Conservation (phyloP, 2,329 filamentous ascomycete genomes). For the Aspergillus chevalieri region DNA sequence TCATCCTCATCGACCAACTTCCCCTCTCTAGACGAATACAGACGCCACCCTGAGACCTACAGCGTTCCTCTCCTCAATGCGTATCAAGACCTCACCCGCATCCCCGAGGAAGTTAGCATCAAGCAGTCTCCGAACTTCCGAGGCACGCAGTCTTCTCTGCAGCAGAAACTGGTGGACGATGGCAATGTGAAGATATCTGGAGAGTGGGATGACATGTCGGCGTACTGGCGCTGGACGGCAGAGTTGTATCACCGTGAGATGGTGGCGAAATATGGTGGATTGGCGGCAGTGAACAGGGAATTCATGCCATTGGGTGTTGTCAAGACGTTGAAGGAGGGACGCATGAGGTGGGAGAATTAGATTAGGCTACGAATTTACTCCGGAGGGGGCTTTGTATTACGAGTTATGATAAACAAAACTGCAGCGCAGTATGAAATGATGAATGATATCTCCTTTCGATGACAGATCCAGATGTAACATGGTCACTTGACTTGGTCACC, state of each 20-base stretch:
- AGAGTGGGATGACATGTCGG: conserved; percentile 30
- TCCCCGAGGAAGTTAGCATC: conserved; percentile 28
- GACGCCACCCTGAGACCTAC: conserved; percentile 27
- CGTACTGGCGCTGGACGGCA: conserved; percentile 40
- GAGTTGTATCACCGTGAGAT: conserved; percentile 38
- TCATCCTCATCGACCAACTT: conserved; percentile 17
- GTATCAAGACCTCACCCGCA: conserved; percentile 26
- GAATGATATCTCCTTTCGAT: no score
- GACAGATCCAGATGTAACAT: no score
- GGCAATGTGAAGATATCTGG: conserved; percentile 13
- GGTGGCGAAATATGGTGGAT: conserved; percentile 33
- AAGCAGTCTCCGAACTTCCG: conserved; percentile 22
- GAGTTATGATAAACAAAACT: not conserved
- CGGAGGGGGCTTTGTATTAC: not conserved
- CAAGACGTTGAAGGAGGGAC: conserved; percentile 36
- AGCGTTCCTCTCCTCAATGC: conserved; percentile 24
- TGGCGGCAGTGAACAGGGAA: conserved; percentile 36
- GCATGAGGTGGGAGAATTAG: conserved; percentile 33
- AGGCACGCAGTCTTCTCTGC: conserved; percentile 11
- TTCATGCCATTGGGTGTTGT: conserved; percentile 40
- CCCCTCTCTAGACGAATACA: conserved; percentile 37
- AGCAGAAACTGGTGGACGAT: conserved; percentile 8
- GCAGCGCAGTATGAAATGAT: not conserved
- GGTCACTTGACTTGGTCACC: no score
- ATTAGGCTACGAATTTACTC: conserved; percentile 18